Evolutionary conservation across 169 alveolate genomes (phyloP).

Genomic region (Amoebophrya sp.): DNA sequence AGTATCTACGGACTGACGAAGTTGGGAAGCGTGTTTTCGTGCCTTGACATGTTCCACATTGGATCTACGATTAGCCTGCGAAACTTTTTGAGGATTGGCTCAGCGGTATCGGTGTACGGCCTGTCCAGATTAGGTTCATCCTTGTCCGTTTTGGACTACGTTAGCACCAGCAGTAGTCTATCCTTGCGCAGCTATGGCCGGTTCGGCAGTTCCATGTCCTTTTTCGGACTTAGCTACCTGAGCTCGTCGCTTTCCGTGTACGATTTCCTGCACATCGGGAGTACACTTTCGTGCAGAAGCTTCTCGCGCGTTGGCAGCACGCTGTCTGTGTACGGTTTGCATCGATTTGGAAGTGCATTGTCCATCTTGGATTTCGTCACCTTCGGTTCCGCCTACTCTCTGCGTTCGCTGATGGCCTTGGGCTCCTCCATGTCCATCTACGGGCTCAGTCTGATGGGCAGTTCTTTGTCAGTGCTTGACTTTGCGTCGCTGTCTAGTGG

Average conservation of each 20-base stretch:
- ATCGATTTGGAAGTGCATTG: not conserved
- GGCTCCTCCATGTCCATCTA: conserved; percentile 31
- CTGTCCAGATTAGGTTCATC: not conserved
- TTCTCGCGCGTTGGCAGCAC: not conserved
- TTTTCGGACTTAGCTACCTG: not conserved
- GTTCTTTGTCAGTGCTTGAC: not conserved
- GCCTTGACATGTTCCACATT: conserved; percentile 28
- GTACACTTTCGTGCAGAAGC: not conserved
- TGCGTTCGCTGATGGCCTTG: conserved; percentile 16
- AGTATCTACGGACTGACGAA: not conserved
- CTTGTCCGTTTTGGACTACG: not conserved
- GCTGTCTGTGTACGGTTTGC: not conserved
- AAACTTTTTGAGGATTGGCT: not conserved
- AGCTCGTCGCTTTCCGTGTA: not conserved
- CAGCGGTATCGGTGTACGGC: not conserved
- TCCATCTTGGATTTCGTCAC: not conserved
- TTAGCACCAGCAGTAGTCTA: not conserved
- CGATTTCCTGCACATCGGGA: not conserved
- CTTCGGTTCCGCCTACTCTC: not conserved
- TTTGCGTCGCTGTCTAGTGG: not conserved
- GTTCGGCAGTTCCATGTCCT: not conserved
- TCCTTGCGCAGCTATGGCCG: not conserved
- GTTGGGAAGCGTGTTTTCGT: not conserved
- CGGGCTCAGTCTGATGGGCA: not conserved
- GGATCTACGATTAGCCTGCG: conserved; percentile 26